A percentile compares a stretch with the other conserved stretches of the same genome.
Conservation (phyloP, 352 stramenopile species). For the Phytophthora idaei region DNA sequence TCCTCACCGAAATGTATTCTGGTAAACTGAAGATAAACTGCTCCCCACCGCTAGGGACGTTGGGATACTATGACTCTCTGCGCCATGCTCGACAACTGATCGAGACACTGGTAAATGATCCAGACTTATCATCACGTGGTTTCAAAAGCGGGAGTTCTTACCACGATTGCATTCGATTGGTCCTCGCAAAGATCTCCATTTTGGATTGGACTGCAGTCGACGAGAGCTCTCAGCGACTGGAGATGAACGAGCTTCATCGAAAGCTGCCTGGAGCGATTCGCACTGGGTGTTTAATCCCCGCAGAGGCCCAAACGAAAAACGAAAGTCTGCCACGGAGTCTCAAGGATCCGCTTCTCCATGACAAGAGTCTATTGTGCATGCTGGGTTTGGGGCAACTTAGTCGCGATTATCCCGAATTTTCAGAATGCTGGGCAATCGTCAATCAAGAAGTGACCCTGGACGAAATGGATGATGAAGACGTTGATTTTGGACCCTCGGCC, state of each 20-base stretch:
- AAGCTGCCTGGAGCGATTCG: slow-evolving; percentile 38
- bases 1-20: slow-evolving; percentile 69
- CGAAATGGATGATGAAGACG: slow-evolving; percentile 24
- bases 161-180: slow-evolving; percentile 69
- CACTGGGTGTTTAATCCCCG: slow-evolving; percentile 33
- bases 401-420: slow-evolving; percentile 28
- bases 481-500: slow-evolving; percentile 35
- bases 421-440: slow-evolving; percentile 23
- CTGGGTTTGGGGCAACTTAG: slow-evolving; percentile 21
- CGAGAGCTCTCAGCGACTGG: slow-evolving; percentile 45
- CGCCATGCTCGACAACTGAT: slow-evolving; percentile 47
- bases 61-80: slow-evolving; percentile 70
- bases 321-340: slow-evolving; percentile 17
- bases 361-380: slow-evolving; percentile 3
- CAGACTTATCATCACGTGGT: slow-evolving; percentile 26
- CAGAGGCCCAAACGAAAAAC: slow-evolving; percentile 20
- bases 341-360: slow-evolving; percentile 21
- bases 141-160: slow-evolving; percentile 59
- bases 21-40: slow-evolving; percentile 67
- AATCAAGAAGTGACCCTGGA: slow-evolving; percentile 25
- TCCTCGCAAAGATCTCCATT: slow-evolving; percentile 79
- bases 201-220: slow-evolving; percentile 79
- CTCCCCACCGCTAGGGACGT: slow-evolving; percentile 68
- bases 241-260: slow-evolving; percentile 37
- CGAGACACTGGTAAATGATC: slow-evolving; percentile 27